Conservation (phyloP, 176 grass and related monocot species). For the Bothriochloa decipiens region DNA sequence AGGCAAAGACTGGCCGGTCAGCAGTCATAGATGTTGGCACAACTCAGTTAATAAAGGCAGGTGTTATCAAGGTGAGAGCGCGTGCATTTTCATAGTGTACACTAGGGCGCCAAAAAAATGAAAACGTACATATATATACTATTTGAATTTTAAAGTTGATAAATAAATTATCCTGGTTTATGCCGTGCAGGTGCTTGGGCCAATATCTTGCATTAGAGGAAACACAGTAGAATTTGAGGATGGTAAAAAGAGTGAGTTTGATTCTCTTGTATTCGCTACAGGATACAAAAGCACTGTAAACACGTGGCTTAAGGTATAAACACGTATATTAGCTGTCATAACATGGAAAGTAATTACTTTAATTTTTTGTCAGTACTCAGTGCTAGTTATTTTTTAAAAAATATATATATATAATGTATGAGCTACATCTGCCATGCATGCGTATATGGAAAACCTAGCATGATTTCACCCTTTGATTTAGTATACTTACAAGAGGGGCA, state of each 20-base stretch:
- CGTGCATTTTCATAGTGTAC: background rate
- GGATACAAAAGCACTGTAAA: conserved; percentile 59
- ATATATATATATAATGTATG: background rate
- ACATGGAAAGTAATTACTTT: background rate
- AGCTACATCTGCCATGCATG: background rate
- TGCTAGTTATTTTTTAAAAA: background rate
- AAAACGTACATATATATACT: background rate
- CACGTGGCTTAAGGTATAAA: conserved; percentile 63
- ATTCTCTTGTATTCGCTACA: conserved; percentile 64
- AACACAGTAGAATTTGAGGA: conserved; percentile 50
- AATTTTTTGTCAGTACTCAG: background rate
- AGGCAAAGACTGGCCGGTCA: conserved; percentile 59
- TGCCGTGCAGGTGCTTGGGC: conserved; percentile 38
- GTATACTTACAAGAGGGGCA: background rate
- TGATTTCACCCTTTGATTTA: background rate
- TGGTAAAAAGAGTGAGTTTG: conserved; percentile 42
- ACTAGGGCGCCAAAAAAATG: background rate
- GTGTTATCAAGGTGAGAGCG: conserved; percentile 54
- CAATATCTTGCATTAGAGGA: conserved; percentile 46
- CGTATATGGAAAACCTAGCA: background rate
- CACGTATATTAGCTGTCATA: background rate
- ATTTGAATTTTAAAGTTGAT: background rate
- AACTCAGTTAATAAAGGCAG: conserved; percentile 45
- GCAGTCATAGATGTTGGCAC: conserved; percentile 74
- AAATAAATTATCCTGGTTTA: background rate